Percentiles rank a stretch among this genome's conserved stretches.
phyloP scores from a whole-genome alignment of 228 moss, liverwort and hornwort genomes.

The Sphagnum magellanicum region DNA sequence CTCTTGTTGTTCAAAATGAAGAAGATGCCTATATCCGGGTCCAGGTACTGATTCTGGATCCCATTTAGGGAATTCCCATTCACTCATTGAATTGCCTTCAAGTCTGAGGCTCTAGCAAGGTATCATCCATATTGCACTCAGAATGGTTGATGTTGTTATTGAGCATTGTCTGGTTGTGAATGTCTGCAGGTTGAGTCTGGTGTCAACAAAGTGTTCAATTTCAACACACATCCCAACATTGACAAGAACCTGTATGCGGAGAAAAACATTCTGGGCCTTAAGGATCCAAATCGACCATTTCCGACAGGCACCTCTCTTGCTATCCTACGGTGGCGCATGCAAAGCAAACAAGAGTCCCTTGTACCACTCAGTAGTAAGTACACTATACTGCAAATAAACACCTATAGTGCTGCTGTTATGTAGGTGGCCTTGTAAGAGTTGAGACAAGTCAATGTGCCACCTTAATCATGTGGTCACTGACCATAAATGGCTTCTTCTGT shows the following conservation, averaged over 20 bases:
- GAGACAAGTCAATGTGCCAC: no score
- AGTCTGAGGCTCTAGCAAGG: no score
- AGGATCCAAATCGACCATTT: slow-evolving; percentile 72
- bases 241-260: slow-evolving; percentile 64
- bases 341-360: slow-evolving; percentile 83
- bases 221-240: slow-evolving; percentile 71
- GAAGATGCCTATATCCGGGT: slow-evolving; percentile 40
- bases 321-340: slow-evolving; percentile 85
- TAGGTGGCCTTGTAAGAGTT: no score
- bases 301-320: slow-evolving; percentile 55
- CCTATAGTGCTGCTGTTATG: no score
- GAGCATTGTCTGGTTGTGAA: no score
- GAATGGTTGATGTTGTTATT: no score
- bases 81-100: no score
- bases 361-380: slow-evolving; percentile 91
- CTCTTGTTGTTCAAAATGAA: slow-evolving; percentile 33
- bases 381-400: no score
- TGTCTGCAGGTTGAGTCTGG: slow-evolving; percentile 57
- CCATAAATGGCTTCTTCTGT: no score
- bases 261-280: slow-evolving; percentile 54
- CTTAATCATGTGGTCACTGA: no score
- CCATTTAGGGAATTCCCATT: no score
- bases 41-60: slow-evolving; percentile 12
- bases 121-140: no score
- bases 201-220: slow-evolving; percentile 47